Conservation (phyloP, 805 yeast species). For the Metschnikowia hibisci region DNA sequence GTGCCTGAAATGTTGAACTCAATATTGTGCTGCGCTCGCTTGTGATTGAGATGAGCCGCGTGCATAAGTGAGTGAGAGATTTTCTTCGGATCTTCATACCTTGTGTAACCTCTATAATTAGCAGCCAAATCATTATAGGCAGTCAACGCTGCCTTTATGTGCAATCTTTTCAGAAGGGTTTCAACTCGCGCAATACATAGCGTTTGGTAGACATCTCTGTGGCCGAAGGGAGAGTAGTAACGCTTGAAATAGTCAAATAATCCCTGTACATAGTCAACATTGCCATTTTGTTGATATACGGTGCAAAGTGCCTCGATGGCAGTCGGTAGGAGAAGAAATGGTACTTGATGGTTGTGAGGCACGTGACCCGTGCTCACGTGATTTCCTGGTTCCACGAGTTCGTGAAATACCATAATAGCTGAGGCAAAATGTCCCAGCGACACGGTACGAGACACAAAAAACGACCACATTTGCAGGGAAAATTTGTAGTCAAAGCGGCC, state of each 20-base stretch:
- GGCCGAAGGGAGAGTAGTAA: conserved; percentile 34
- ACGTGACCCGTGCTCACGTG: conserved; percentile 6
- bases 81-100: conserved; percentile 7
- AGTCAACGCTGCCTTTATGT: conserved; percentile 21
- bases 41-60: conserved; percentile 10
- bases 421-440: conserved; percentile 26
- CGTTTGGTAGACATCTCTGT: conserved; percentile 26
- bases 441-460: conserved; percentile 23
- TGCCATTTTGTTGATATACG: conserved; percentile 27
- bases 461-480: conserved; percentile 36
- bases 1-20: conserved; percentile 2
- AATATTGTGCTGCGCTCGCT: conserved; percentile 18
- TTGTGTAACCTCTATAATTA: conserved; percentile 20
- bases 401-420: conserved; percentile 34
- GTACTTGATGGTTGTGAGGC: conserved; percentile 21
- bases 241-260: conserved; percentile 33
- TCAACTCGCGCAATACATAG: conserved; percentile 30
- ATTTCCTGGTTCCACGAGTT: conserved; percentile 27
- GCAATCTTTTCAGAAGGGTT: conserved; percentile 23
- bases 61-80: conserved; percentile 10
- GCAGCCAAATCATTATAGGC: conserved; percentile 21
- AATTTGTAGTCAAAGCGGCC: conserved; percentile 16
- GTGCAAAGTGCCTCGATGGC: conserved; percentile 24
- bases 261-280: conserved; percentile 27
- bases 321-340: conserved; percentile 32